phyloP scores from a whole-genome alignment of 441 rosid genomes.

The Gossypium aridum region DNA sequence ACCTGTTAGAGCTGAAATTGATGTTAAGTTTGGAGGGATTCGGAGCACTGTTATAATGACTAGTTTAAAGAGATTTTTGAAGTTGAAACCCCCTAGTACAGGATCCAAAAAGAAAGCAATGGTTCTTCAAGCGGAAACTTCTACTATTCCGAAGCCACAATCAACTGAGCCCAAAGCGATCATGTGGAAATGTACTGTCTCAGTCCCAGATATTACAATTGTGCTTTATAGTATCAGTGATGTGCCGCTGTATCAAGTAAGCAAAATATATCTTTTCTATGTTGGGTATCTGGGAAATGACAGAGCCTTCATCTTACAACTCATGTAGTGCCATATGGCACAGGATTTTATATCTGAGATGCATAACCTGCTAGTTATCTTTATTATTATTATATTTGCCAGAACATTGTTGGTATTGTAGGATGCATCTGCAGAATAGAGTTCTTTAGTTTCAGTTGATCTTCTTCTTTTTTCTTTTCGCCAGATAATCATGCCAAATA shows the following conservation, averaged over 20 bases:
- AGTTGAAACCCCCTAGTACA: constrained; percentile 35
- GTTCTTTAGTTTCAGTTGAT: neutral
- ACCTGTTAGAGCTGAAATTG: constrained; percentile 85
- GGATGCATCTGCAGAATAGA: neutral
- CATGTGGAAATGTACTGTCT: constrained; percentile 90
- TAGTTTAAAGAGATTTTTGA: constrained; percentile 78
- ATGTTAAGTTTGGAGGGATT: constrained; percentile 83
- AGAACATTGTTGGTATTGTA: constrained; percentile 4
- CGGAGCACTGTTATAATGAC: constrained; percentile 58
- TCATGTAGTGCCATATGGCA: neutral
- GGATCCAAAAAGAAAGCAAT: constrained; percentile 50
- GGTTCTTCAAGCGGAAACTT: constrained; percentile 56
- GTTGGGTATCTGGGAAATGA: neutral
- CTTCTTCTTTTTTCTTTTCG: neutral
- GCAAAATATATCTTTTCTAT: constrained; percentile 23
- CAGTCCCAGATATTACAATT: constrained; percentile 96
- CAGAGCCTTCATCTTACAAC: neutral
- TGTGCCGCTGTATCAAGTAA: constrained; percentile 82
- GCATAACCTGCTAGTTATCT: neutral
- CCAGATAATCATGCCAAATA: neutral
- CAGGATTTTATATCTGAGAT: neutral
- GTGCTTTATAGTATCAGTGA: constrained; percentile 58
- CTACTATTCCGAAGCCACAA: constrained; percentile 39
- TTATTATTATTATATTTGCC: neutral
- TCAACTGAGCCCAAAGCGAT: constrained; percentile 52